Conservation (phyloP, 2,329 filamentous ascomycete species). For the Gnomoniopsis smithogilvyi region DNA sequence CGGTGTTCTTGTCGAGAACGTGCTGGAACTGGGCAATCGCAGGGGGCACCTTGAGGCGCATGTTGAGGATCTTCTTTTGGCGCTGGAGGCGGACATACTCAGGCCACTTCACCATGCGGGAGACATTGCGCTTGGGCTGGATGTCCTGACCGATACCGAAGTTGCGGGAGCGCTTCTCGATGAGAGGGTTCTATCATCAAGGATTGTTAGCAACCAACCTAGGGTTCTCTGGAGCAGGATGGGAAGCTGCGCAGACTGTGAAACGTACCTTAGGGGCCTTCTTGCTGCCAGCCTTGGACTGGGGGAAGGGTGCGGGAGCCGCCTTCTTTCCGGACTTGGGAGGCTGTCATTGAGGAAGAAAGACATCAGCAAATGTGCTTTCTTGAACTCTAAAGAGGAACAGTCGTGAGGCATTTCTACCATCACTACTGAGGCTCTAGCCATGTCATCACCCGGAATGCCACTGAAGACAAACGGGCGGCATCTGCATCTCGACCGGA, state of each 20-base stretch:
- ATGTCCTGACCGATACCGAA: conserved; percentile 99
- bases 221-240: neutral
- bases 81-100: conserved; percentile 98
- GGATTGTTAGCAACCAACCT: conserved; percentile 19
- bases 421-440: conserved; percentile 54
- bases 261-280: conserved; percentile 90
- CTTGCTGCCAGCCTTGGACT: conserved; percentile 83
- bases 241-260: neutral
- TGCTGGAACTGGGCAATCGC: conserved; percentile 97
- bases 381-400: conserved; percentile 90
- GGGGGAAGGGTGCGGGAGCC: conserved; percentile 93
- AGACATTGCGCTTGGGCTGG: conserved; percentile 92
- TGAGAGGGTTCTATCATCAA: conserved; percentile 80
- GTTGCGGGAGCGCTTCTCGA: conserved; percentile 98
- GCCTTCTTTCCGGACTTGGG: conserved; percentile 98
- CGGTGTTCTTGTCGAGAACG: conserved; percentile 94
- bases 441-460: conserved; percentile 57
- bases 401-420: conserved; percentile 52
- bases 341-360: conserved; percentile 99
- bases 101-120: conserved; percentile 99
- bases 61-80: conserved; percentile 90
- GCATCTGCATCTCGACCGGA: conserved; percentile 35
- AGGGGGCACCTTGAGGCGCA: conserved; percentile 97
- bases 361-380: conserved; percentile 91
- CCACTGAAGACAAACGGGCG: conserved; percentile 38